These are phyloP conservation scores for Rhizopogon parksii DNA, from an alignment of 1,284 basidiomycete species.

Conservation along the genomic window DNA sequence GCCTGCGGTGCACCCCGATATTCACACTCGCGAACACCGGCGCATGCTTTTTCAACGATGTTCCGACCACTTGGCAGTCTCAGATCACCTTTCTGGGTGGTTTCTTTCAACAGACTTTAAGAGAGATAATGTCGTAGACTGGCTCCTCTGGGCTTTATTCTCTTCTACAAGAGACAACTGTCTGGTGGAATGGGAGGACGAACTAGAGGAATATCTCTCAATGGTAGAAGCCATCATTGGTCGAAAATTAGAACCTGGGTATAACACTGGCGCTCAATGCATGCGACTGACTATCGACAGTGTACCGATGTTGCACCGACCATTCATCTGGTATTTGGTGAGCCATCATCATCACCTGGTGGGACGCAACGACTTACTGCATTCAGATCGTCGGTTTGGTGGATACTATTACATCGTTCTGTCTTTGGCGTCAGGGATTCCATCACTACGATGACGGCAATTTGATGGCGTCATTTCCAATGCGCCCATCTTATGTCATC, in stretches of 20 bases:
- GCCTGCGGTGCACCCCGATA: constrained; percentile 37
- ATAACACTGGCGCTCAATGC: constrained; percentile 31
- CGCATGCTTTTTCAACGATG: constrained; percentile 46
- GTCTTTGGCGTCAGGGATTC: constrained; percentile 41
- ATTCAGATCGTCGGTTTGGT: constrained; percentile 46
- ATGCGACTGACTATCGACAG: constrained; percentile 54
- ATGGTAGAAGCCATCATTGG: constrained; percentile 34
- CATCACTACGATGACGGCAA: constrained; percentile 40
- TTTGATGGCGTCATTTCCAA: constrained; percentile 44
- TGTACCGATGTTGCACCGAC: constrained; percentile 46
- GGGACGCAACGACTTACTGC: not conserved
- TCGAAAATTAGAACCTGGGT: constrained; percentile 33
- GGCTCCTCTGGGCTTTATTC: constrained; percentile 64
- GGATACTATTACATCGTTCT: constrained; percentile 39
- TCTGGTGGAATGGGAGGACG: constrained; percentile 39
- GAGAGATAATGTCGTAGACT: constrained; percentile 48
- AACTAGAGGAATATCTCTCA: constrained; percentile 40
- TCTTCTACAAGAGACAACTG: constrained; percentile 25
- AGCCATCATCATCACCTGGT: constrained; percentile 18
- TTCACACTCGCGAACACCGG: constrained; percentile 38
- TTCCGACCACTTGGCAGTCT: constrained; percentile 21
- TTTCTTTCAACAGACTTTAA: constrained; percentile 38
- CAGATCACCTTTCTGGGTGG: constrained; percentile 45
- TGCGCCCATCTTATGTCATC: constrained; percentile 39
- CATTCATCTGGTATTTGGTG: constrained; percentile 57